Evolutionary conservation across 1,139 yeast species (phyloP).

Genomic region (Pichia sp.): DNA sequence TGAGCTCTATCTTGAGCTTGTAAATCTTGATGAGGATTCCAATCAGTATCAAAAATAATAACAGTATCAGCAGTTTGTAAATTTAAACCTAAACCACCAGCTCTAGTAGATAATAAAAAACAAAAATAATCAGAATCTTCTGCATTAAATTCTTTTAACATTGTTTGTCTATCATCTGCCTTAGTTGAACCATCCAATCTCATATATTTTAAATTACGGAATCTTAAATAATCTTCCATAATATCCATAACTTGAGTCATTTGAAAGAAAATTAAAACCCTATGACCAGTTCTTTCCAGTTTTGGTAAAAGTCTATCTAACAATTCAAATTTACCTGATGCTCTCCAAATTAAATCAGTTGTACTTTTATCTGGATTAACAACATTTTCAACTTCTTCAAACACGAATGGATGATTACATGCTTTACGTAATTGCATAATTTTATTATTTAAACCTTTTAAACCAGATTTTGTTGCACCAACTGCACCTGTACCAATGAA

Average conservation of each 20-base stretch:
- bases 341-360: constrained; percentile 69
- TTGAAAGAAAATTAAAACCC: constrained; percentile 77
- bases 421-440: constrained; percentile 94
- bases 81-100: constrained; percentile 84
- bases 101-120: constrained; percentile 75
- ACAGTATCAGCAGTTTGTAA: constrained; percentile 87
- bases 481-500: constrained; percentile 46
- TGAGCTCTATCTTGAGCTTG: constrained; percentile 91
- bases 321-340: constrained; percentile 68
- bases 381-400: constrained; percentile 85
- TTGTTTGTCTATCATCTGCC: constrained; percentile 70
- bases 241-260: constrained; percentile 89
- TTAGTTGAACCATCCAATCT: constrained; percentile 80
- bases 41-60: constrained; percentile 80
- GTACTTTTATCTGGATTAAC: constrained; percentile 71
- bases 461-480: constrained; percentile 43
- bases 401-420: constrained; percentile 96
- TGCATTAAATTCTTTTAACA: constrained; percentile 66
- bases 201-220: constrained; percentile 58
- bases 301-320: constrained; percentile 71
- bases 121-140: constrained; percentile 70
- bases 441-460: constrained; percentile 84
- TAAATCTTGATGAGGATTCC: constrained; percentile 90
- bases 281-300: constrained; percentile 66
- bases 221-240: constrained; percentile 75